Conservation (phyloP, 352 stramenopile genomes). For the Phytopythium litorale region DNA sequence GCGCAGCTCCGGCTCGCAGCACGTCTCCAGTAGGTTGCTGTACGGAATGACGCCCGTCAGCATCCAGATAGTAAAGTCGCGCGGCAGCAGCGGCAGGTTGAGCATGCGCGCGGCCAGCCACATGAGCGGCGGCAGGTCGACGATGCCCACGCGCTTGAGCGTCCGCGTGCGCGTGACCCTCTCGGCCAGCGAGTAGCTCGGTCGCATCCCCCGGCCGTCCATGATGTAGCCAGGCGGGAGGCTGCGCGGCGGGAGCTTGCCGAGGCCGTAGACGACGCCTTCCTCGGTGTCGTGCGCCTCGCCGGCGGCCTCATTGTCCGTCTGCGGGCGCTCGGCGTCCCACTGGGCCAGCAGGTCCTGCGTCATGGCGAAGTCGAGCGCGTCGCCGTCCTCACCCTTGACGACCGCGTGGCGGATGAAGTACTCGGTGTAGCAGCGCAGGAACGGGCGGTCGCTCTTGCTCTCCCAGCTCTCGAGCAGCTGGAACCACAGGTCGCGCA, state of each 20-base stretch:
- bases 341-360: constrained; percentile 68
- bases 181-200: background rate
- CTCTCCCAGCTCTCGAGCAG: constrained; percentile 60
- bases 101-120: constrained; percentile 58
- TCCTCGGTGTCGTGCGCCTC: constrained; percentile 2
- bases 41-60: constrained; percentile 52
- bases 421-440: constrained; percentile 76
- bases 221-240: background rate
- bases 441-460: constrained; percentile 51
- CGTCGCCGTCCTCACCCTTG: constrained; percentile 21
- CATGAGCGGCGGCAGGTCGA: constrained; percentile 59
- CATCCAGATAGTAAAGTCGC: constrained; percentile 67
- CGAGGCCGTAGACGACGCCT: background rate
- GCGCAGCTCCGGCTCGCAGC: constrained; percentile 36
- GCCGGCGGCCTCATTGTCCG: constrained; percentile 7
- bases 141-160: constrained; percentile 46
- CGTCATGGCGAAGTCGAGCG: constrained; percentile 47
- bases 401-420: constrained; percentile 18
- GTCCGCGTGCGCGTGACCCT: constrained; percentile 2
- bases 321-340: constrained; percentile 43
- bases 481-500: constrained; percentile 64
- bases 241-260: background rate
- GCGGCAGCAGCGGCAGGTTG: constrained; percentile 55
- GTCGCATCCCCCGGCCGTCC: background rate
- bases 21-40: constrained; percentile 55